Base-by-base conservation (phyloP, 2,329 filamentous ascomycete genomes). In the Talaromyces sp. region DNA sequence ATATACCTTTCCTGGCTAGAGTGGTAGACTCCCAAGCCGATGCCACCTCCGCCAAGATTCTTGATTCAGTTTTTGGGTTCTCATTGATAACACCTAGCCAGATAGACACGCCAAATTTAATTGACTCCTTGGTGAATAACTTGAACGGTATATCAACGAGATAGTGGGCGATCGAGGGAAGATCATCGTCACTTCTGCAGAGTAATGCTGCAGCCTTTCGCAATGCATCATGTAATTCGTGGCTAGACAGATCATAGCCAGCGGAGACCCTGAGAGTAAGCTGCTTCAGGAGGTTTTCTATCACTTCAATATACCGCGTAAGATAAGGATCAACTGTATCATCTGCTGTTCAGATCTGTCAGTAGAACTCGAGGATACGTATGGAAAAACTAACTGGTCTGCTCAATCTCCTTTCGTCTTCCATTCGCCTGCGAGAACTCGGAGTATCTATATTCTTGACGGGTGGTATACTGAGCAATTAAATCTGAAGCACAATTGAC, bases 21-120 rank as follows among this genome's bases (percentile, higher is more conserved):
- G 97, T 87, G 3, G 90, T 95, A 63, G 84, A 82, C 75, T 98
- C 93, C 91, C 93, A 99, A 66, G 93, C 90, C 71, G 95, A 89
- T 9, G 90, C 89, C 69, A 98, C 91, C 73, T 96, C 92, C 59
- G 87, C 88, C 35, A 99, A 79, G 62, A 99, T 86, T 65, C 92
- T 88, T 8, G 93, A 85, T 75, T 96, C 92, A 76, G 97, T 88
- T 62, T 86, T 85, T 2, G 93, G 91, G 70, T 96, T 98, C 74
- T 99, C 95, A 70, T 98, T 95, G 71, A 98, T 96, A 14, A 98
- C 91, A 28, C 95, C 95, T 65, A 97, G 86, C 95, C 95, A 99
- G 6, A 99, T 81, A 3, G 95, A 97, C 39, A 97, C 90, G 5
- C 95, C 96, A 58, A 98, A 86, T 73, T 96, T 96, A 73, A 99